These are phyloP conservation scores for Kodamaea sp. DNA, from an alignment of 1,139 yeast genomes.

Conservation along the genomic window DNA sequence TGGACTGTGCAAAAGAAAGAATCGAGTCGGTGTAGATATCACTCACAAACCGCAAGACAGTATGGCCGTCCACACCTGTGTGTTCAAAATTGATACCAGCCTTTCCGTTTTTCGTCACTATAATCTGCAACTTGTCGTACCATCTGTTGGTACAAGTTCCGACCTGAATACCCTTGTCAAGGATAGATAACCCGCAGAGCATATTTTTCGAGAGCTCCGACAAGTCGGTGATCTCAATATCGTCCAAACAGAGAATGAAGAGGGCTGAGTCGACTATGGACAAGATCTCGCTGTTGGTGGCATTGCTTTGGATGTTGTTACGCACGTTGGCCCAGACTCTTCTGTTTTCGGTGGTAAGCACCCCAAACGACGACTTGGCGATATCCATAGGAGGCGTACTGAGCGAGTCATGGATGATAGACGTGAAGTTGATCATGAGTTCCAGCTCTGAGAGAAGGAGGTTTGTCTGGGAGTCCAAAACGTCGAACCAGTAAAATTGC, in stretches of 20 bases:
- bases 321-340: conserved; percentile 82
- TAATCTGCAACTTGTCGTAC: conserved; percentile 90
- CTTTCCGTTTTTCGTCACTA: conserved; percentile 86
- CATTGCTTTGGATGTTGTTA: conserved; percentile 42
- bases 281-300: conserved; percentile 67
- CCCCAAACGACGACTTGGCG: conserved; percentile 84
- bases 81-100: conserved; percentile 95
- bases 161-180: conserved; percentile 82
- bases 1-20: conserved; percentile 79
- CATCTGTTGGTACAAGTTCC: conserved; percentile 95
- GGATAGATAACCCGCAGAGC: conserved; percentile 81
- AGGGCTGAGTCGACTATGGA: conserved; percentile 77
- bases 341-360: conserved; percentile 85
- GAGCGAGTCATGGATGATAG: conserved; percentile 72
- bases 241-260: conserved; percentile 81
- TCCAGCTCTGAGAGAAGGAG: conserved; percentile 73
- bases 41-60: conserved; percentile 82
- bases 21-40: conserved; percentile 92
- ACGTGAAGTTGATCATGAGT: conserved; percentile 69
- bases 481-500: conserved; percentile 94
- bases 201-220: conserved; percentile 76
- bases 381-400: conserved; percentile 61
- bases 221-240: conserved; percentile 64
- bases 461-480: conserved; percentile 69
- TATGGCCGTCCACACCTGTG: conserved; percentile 95